phyloP scores from a whole-genome alignment of 2,329 filamentous ascomycete species.

The Colletotrichum scovillei region DNA sequence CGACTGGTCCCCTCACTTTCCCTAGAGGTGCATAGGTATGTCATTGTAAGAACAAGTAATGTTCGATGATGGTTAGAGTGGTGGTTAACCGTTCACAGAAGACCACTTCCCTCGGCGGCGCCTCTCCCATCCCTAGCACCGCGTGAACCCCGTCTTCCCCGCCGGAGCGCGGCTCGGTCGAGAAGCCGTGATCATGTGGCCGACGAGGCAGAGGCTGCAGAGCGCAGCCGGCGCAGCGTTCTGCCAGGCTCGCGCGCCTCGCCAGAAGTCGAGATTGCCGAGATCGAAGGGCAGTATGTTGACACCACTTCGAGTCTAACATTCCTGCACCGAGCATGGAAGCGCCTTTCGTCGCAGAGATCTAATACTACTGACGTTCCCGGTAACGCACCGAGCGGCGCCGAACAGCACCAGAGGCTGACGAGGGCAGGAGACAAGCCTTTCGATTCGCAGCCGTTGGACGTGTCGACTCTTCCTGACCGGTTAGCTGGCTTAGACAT shows the following conservation, averaged over 20 bases:
- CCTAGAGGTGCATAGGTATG: constrained; percentile 1
- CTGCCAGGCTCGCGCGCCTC: constrained; percentile 34
- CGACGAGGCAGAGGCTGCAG: not conserved
- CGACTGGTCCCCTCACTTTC: not conserved
- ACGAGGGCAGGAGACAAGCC: constrained; percentile 45
- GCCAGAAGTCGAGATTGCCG: constrained; percentile 45
- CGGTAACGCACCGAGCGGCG: constrained; percentile 32
- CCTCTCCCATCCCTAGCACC: not conserved
- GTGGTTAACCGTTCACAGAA: not conserved
- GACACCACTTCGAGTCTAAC: constrained; percentile 66
- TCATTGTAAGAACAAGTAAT: not conserved
- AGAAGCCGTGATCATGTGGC: not conserved
- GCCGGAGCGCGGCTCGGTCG: not conserved
- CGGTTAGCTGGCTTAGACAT: constrained; percentile 37
- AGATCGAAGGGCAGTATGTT: constrained; percentile 65
- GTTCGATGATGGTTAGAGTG: not conserved
- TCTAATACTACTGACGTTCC: constrained; percentile 40
- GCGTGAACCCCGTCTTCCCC: not conserved
- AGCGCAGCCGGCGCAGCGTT: constrained; percentile 18
- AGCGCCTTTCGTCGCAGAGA: constrained; percentile 49
- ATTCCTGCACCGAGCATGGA: constrained; percentile 66
- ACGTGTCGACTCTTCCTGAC: constrained; percentile 36
- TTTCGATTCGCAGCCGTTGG: constrained; percentile 36
- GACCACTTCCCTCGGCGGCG: not conserved
- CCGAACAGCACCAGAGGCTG: constrained; percentile 41